Evolutionary conservation across 441 rosid species (phyloP).

Genomic region (Omphalea diandra): DNA sequence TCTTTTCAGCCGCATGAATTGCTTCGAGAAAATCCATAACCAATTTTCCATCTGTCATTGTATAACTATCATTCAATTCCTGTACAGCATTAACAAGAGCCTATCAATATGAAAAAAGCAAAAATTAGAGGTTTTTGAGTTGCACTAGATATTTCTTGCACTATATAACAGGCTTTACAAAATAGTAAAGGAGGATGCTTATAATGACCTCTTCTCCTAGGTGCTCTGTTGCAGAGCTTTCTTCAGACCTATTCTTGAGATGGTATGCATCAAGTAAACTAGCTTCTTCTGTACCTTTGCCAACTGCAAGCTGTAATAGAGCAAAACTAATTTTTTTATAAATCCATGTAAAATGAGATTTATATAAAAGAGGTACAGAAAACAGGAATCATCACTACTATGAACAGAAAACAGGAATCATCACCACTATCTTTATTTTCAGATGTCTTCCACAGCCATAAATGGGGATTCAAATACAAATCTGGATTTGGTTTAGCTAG

Average conservation of each 20-base stretch:
- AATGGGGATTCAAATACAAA: not conserved
- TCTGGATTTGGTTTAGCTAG: not conserved
- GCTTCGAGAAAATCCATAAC: slow-evolving; percentile 82
- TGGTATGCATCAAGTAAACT: slow-evolving; percentile 74
- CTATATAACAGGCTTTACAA: slow-evolving; percentile 13
- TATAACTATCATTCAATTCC: slow-evolving; percentile 51
- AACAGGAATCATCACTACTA: not conserved
- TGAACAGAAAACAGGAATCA: not conserved
- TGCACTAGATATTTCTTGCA: slow-evolving; percentile 7
- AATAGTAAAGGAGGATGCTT: slow-evolving; percentile 20
- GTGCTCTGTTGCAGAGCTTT: slow-evolving; percentile 41
- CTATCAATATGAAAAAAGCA: slow-evolving; percentile 41
- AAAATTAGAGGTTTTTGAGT: slow-evolving; percentile 6
- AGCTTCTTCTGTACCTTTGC: slow-evolving; percentile 31
- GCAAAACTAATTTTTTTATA: slow-evolving; percentile 12
- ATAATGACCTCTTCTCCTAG: slow-evolving; percentile 31
- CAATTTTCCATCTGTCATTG: slow-evolving; percentile 69
- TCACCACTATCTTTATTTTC: not conserved
- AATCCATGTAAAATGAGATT: not conserved
- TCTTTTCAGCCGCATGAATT: slow-evolving; percentile 84
- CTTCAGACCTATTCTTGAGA: slow-evolving; percentile 49
- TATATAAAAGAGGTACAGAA: not conserved
- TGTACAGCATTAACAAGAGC: slow-evolving; percentile 46
- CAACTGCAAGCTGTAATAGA: slow-evolving; percentile 41
- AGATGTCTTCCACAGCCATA: not conserved